Evolutionary conservation across 495 filamentous ascomycete genomes (phyloP).

Genomic region (Penicillium daleae): DNA sequence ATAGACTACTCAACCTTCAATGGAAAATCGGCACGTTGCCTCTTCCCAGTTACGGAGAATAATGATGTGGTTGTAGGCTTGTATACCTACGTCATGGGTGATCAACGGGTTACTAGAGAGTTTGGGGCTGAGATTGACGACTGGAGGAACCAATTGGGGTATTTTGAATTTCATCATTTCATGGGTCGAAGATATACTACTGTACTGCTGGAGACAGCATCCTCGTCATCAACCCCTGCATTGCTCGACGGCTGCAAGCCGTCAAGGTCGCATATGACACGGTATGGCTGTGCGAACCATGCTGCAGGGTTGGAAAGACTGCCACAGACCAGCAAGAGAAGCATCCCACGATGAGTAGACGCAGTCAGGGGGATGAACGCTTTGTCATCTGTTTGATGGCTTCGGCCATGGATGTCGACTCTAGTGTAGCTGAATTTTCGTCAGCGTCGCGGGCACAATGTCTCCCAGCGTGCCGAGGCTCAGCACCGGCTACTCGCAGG

Average conservation of each 20-base stretch:
- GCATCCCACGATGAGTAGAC: background rate
- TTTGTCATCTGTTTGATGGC: background rate
- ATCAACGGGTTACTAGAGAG: background rate
- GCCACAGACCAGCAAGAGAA: background rate
- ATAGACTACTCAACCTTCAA: background rate
- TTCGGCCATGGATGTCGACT: background rate
- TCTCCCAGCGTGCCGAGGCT: background rate
- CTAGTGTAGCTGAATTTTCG: background rate
- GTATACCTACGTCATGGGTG: background rate
- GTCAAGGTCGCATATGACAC: background rate
- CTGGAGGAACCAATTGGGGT: background rate
- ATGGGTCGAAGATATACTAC: background rate
- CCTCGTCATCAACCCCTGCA: background rate
- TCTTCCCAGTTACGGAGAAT: background rate
- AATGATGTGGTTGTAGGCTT: background rate
- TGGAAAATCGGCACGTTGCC: conserved; percentile 1
- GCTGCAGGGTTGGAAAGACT: background rate
- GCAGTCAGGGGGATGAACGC: background rate
- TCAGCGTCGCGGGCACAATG: background rate
- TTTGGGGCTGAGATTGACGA: background rate
- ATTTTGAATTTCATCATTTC: background rate
- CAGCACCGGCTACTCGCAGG: background rate
- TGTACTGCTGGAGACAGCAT: background rate
- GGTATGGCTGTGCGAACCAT: background rate
- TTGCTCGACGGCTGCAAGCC: background rate